phyloP scores from a whole-genome alignment of 2,329 filamentous ascomycete genomes.

The Penicillium sp. region DNA sequence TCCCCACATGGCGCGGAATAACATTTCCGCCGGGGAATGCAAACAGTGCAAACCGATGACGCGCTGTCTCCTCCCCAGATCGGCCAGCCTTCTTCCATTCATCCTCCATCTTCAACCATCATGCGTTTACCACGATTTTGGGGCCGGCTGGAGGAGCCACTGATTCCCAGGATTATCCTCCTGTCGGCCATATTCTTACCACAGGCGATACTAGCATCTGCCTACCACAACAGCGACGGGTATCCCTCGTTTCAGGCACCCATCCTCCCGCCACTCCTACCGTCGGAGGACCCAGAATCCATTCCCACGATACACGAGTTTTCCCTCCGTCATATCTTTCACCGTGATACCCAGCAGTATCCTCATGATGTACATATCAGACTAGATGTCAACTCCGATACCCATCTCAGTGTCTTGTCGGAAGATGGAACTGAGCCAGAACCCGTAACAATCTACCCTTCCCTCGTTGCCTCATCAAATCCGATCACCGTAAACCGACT shows the following conservation, averaged over 20 bases:
- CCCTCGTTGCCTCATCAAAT: conserved; percentile 66
- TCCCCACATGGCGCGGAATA: no score
- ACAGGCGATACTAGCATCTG: conserved; percentile 26
- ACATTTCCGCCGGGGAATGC: neutral
- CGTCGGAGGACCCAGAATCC: conserved; percentile 25
- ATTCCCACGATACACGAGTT: conserved; percentile 39
- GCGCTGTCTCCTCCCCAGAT: no score
- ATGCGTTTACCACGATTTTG: conserved; percentile 26
- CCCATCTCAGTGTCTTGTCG: conserved; percentile 54
- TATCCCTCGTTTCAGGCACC: conserved; percentile 28
- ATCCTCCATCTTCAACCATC: conserved; percentile 9
- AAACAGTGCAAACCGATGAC: neutral
- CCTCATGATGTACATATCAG: conserved; percentile 71
- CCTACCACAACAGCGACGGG: neutral
- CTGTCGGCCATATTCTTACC: conserved; percentile 29
- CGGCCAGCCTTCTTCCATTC: conserved; percentile 14
- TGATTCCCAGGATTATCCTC: conserved; percentile 22
- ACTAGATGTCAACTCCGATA: conserved; percentile 69
- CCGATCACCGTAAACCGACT: conserved; percentile 77
- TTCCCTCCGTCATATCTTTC: conserved; percentile 81
- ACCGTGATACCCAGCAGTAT: conserved; percentile 82
- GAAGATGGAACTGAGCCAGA: conserved; percentile 45
- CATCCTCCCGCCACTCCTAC: conserved; percentile 40
- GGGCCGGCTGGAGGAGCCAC: conserved; percentile 17
- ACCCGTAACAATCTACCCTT: conserved; percentile 53